These are phyloP conservation scores for Suillus placidus DNA, from an alignment of 768 basidiomycete genomes.

Conservation along the genomic window DNA sequence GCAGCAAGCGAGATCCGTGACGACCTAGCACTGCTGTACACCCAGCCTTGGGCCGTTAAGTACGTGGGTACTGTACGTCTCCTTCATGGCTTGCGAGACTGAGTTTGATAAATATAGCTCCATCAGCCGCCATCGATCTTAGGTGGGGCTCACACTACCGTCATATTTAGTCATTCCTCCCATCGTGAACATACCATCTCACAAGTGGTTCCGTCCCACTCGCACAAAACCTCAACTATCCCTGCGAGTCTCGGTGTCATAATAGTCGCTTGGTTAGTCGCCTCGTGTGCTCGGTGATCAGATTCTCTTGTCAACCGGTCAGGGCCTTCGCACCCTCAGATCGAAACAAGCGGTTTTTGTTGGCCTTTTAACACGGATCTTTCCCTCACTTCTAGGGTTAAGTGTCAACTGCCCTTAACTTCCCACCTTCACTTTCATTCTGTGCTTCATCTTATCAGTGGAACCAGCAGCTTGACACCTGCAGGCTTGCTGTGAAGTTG, in stretches of 20 bases:
- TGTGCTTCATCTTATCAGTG: not conserved
- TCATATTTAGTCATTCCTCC: conserved; percentile 5
- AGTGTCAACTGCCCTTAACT: not conserved
- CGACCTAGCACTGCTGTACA: conserved; percentile 1
- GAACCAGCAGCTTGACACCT: not conserved
- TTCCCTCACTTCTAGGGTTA: not conserved
- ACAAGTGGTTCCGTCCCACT: not conserved
- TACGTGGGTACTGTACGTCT: not conserved
- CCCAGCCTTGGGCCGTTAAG: not conserved
- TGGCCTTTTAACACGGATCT: conserved; percentile 2
- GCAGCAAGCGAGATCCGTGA: not conserved
- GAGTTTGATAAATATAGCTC: not conserved
- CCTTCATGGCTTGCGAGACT: not conserved
- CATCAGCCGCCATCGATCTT: not conserved
- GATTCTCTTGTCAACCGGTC: not conserved
- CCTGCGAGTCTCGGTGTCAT: not conserved
- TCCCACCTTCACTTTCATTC: conserved; percentile 1
- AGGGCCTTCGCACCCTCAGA: not conserved
- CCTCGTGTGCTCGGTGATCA: conserved; percentile 2
- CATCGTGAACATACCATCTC: conserved; percentile 1
- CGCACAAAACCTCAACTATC: not conserved
- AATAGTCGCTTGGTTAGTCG: not conserved
- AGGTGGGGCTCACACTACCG: conserved; percentile 1
- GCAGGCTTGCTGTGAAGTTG: conserved; percentile 7
- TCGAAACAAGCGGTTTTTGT: not conserved